These are phyloP conservation scores for Lasiosphaeris hirsuta DNA, from an alignment of 495 filamentous ascomycete species.

Conservation along the genomic window DNA sequence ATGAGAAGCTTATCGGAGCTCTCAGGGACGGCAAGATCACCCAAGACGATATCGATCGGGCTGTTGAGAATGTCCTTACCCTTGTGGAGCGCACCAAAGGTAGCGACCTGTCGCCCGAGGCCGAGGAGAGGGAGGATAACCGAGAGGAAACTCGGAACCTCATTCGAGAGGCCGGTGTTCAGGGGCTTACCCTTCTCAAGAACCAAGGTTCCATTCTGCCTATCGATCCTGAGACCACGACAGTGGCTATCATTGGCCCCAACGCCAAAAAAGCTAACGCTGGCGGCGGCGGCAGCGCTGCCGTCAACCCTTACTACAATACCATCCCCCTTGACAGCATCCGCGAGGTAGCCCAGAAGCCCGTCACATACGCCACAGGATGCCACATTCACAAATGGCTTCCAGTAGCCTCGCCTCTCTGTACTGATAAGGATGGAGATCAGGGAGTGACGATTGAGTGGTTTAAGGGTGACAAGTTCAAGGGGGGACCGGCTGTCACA, in stretches of 20 bases:
- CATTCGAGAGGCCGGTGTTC: slow-evolving; percentile 65
- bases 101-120: slow-evolving; percentile 57
- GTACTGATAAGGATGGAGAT: slow-evolving; percentile 52
- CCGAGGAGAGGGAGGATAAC: slow-evolving; percentile 60
- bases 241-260: slow-evolving; percentile 76
- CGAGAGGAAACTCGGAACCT: slow-evolving; percentile 62
- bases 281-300: slow-evolving; percentile 78
- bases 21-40: slow-evolving; percentile 59
- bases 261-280: slow-evolving; percentile 76
- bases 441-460: slow-evolving; percentile 61
- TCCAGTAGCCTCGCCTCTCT: slow-evolving; percentile 57
- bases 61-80: slow-evolving; percentile 63
- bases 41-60: slow-evolving; percentile 43
- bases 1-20: slow-evolving; percentile 60
- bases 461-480: slow-evolving; percentile 60
- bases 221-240: slow-evolving; percentile 56
- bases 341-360: slow-evolving; percentile 39
- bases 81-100: slow-evolving; percentile 63
- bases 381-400: slow-evolving; percentile 65
- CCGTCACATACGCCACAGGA: slow-evolving; percentile 51
- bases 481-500: slow-evolving; percentile 50
- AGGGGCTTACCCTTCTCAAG: slow-evolving; percentile 76
- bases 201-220: slow-evolving; percentile 68
- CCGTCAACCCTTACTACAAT: slow-evolving; percentile 75
- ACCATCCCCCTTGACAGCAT: slow-evolving; percentile 58